phyloP scores from a whole-genome alignment of 2,329 filamentous ascomycete genomes.

The Talaromyces sp. region DNA sequence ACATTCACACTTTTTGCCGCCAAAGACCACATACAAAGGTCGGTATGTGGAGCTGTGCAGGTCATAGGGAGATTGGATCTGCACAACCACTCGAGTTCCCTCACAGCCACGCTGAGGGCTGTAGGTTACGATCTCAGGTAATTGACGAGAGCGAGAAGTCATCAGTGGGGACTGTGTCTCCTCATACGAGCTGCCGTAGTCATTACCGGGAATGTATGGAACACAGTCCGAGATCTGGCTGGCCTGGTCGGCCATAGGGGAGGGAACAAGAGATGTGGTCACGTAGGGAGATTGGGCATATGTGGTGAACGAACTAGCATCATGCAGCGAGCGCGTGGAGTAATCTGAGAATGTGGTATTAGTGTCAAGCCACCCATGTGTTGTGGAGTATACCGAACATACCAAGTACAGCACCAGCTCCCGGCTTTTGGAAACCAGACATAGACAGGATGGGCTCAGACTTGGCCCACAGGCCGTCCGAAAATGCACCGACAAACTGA shows the following conservation, averaged over 20 bases:
- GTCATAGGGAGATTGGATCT: slow-evolving; percentile 75
- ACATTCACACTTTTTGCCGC: slow-evolving; percentile 71
- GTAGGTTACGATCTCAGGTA: slow-evolving; percentile 69
- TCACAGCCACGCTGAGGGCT: slow-evolving; percentile 68
- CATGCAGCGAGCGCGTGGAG: slow-evolving; percentile 41
- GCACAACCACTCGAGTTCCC: slow-evolving; percentile 72
- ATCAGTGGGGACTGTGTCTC: slow-evolving; percentile 69
- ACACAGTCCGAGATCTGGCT: slow-evolving; percentile 46
- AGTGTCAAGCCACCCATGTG: slow-evolving; percentile 10
- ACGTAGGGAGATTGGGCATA: slow-evolving; percentile 45
- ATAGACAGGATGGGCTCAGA: slow-evolving; percentile 71
- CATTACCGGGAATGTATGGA: slow-evolving; percentile 42
- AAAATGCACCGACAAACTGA: slow-evolving; percentile 47
- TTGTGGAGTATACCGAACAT: slow-evolving; percentile 47
- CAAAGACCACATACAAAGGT: slow-evolving; percentile 71
- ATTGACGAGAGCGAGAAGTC: slow-evolving; percentile 60
- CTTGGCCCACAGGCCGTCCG: slow-evolving; percentile 58
- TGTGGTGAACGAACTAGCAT: slow-evolving; percentile 44
- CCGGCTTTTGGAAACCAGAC: slow-evolving; percentile 78
- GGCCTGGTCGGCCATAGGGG: slow-evolving; percentile 44
- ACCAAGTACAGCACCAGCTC: slow-evolving; percentile 80
- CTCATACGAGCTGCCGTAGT: slow-evolving; percentile 56
- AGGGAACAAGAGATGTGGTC: slow-evolving; percentile 42
- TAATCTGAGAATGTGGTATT: slow-evolving; percentile 32
- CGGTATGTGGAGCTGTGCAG: slow-evolving; percentile 61